phyloP scores from a whole-genome alignment of 106 monocot species.

The Chionographis japonica region DNA sequence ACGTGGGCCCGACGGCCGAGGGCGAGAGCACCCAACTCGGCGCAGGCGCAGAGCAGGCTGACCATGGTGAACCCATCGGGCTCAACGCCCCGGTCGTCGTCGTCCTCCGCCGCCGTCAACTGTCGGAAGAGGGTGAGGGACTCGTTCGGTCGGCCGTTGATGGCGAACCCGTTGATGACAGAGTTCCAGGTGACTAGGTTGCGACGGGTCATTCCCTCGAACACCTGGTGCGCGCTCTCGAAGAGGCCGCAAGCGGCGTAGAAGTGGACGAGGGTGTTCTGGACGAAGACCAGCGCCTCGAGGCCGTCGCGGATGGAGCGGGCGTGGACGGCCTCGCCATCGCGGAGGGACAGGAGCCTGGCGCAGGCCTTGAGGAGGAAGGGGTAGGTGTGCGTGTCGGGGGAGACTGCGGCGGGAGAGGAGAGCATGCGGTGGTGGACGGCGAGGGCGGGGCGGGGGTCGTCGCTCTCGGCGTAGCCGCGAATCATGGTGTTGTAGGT shows the following conservation, averaged over 20 bases:
- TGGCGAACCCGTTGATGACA: conserved; percentile 68
- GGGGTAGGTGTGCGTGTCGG: conserved; percentile 88
- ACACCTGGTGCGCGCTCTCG: conserved; percentile 64
- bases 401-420: conserved; percentile 14
- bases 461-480: conserved; percentile 39
- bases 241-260: conserved; percentile 70
- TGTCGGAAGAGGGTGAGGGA: conserved; percentile 58
- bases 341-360: conserved; percentile 31
- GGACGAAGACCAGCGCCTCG: conserved; percentile 51
- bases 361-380: conserved; percentile 85
- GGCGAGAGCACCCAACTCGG: conserved; percentile 63
- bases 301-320: conserved; percentile 37
- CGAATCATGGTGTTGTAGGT: conserved; percentile 85
- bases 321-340: conserved; percentile 62
- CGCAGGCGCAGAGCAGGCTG: conserved; percentile 68
- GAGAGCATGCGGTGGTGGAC: conserved; percentile 39
- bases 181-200: conserved; percentile 89
- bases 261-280: conserved; percentile 67
- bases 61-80: conserved; percentile 88
- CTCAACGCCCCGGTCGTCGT: conserved; percentile 13
- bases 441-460: conserved; percentile 53
- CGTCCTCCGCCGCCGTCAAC: conserved; percentile 14
- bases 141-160: conserved; percentile 74
- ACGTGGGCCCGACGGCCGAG: conserved; percentile 61
- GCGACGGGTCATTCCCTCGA: conserved; percentile 45